Percentiles rank a stretch among this genome's conserved stretches.
These are phyloP conservation scores for Aureobasidium sp. DNA, from an alignment of 2,329 filamentous ascomycete species.

Conservation along the genomic window DNA sequence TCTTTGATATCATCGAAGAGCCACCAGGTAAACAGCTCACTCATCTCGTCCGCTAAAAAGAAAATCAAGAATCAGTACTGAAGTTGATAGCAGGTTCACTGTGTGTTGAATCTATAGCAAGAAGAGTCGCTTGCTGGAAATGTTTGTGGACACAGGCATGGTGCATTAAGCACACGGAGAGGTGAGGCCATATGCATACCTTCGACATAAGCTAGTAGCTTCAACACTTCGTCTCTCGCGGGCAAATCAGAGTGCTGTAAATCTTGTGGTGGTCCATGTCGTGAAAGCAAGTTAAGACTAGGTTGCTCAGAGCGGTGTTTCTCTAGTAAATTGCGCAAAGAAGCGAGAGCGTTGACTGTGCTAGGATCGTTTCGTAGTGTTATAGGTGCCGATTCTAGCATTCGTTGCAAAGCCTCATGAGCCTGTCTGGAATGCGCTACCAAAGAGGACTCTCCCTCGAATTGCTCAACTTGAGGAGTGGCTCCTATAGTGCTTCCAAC, in stretches of 20 bases:
- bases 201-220: not conserved
- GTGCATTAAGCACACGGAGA: not conserved
- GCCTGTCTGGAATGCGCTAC: conserved; percentile 10
- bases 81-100: too few relatives aligned
- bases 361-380: conserved; percentile 13
- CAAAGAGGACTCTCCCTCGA: conserved; percentile 14
- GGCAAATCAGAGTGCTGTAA: not conserved
- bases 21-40: conserved; percentile 10
- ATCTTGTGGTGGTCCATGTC: not conserved
- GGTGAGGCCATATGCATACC: not conserved
- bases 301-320: conserved; percentile 1
- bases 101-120: too few relatives aligned
- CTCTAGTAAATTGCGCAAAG: not conserved
- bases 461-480: conserved; percentile 6
- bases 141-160: too few relatives aligned
- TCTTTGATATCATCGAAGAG: conserved; percentile 8
- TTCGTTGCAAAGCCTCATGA: not conserved
- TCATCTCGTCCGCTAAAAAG: conserved; percentile 1
- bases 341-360: conserved; percentile 4
- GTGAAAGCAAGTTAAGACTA: not conserved
- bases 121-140: too few relatives aligned
- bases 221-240: not conserved
- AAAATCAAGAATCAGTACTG: not conserved
- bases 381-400: not conserved
- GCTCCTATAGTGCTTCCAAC: not conserved